Base-by-base conservation (phyloP, 352 stramenopile species). In the Albugo laibachii region DNA sequence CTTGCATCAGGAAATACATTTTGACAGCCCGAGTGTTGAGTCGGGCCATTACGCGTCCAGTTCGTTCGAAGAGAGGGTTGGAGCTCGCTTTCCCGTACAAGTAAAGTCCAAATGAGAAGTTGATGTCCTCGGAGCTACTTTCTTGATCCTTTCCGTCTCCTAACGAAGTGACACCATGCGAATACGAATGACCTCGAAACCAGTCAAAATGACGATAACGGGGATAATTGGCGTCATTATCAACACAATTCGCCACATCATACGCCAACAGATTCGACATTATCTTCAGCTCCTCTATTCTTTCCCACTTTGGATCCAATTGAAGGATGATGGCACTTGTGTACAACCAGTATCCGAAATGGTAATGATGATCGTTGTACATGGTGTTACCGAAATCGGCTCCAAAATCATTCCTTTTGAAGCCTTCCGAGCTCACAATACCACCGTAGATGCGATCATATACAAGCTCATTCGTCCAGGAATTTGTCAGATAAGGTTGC, bases 321-420 rank as follows among this genome's bases (percentile, higher is more conserved):
- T 24, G 48, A 45, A 59, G 72, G 53, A 61, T 63, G 43, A 82
- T 74, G 36, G 69, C 66, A 27, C 54, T 54, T 18, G 65, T 63
- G 24, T 61, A 59, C 40, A 83, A 57, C 62, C 69, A 72, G 55
- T 83, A 83, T 43, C 71, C 71, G 54, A 75, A 83, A 57, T 83
- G 71, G 45, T 71, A 83, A 55, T 83, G 71, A 54, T 83, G 71
- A 41, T 83, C 71, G 49, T 83, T 83, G 59, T 81, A 83, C 42
- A 68, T 66, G 41, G 62, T 65, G 58, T 83, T 83, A 41, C 73
- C 73, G 47, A 80, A 85, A 54, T 83, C 69, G 21, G 65, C 66
- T 43, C 71, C 75, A 47, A 68, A 50, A 42, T 83, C 64, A 1
- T 57, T 50, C 36, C 57, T 65, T 2, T 49, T 46, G 48, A 81